Base-by-base conservation (phyloP, 306 rosid species). In the Sicyos edulis region DNA sequence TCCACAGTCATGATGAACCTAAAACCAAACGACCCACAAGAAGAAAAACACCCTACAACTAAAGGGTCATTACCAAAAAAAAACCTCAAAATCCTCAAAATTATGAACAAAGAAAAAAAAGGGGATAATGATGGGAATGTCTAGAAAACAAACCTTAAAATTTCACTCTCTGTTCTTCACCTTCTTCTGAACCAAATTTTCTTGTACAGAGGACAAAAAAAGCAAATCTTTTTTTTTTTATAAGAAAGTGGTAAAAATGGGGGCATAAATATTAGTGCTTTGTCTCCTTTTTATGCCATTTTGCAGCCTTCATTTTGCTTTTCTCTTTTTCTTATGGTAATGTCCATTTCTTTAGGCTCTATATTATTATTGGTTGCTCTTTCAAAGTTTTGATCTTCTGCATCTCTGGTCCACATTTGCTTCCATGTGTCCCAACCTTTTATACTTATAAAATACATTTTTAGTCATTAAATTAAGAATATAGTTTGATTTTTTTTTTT, bases 1-100 rank as follows among this genome's bases (percentile, higher is more conserved):
- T 79, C 96, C 82, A 79, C 84, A 59, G 69, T 83, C 89, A 86
- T 88, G 17, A 52, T 61, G 32, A 76, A 17, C 65, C 54, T 81
- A 52, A 57, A 52, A 32, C 44, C 76, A 79, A 22, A 32, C 82
- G 19, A 80, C 84, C 79, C 80, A 78, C 82, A 75, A 29, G 68
- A 79, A 29, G 63, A 82, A 80, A 74, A 73, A 10, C 16, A 16
- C 16, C 32, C 22, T 22, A 34, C 37, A 10, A 9, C 22, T 53
- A 29, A 70, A 52, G 60, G 57, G 74, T 34, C 56, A 42, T 16
- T 32, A 29, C 37, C n/a, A 53, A 14, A 52, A 14, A 32, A 32
- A 32, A 32, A 0, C 51, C 24, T 16, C 64, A 54, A 54, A 72
- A 54, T 72, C 12, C 44, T 37, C 44, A 37, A 37, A 37, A 37